Evolutionary conservation across 306 rosid genomes (phyloP).

Genomic region (Fagus sylvatica): DNA sequence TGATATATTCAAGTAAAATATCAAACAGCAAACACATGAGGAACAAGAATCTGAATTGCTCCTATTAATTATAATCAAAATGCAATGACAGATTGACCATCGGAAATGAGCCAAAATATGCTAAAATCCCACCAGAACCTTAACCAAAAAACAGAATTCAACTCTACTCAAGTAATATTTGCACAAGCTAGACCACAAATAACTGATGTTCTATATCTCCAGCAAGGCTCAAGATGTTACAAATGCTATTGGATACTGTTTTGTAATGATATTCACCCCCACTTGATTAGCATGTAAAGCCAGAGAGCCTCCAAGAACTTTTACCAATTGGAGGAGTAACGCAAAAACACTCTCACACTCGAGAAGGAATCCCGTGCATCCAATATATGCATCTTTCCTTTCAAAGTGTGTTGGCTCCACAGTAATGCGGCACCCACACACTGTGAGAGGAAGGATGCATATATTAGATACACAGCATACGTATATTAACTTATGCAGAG

Average conservation of each 20-base stretch:
- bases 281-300: conserved; percentile 4
- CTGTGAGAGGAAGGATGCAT: no score
- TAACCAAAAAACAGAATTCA: not conserved
- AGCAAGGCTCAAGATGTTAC: not conserved
- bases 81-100: not conserved
- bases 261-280: not conserved
- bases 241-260: conserved; percentile 1
- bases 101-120: conserved; percentile 1
- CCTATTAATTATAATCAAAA: not conserved
- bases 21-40: not conserved
- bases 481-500: not conserved
- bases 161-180: not conserved
- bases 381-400: no score
- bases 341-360: not conserved
- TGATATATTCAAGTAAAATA: not conserved
- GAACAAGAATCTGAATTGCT: not conserved
- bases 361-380: no score
- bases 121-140: conserved; percentile 1
- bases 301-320: not conserved
- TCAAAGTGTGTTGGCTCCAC: no score
- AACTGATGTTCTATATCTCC: not conserved
- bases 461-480: no score
- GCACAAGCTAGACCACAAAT: conserved; percentile 6
- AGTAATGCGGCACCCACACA: no score
- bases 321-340: not conserved